Base-by-base conservation (phyloP, 345 rosid genomes). In the Trapa incisa region DNA sequence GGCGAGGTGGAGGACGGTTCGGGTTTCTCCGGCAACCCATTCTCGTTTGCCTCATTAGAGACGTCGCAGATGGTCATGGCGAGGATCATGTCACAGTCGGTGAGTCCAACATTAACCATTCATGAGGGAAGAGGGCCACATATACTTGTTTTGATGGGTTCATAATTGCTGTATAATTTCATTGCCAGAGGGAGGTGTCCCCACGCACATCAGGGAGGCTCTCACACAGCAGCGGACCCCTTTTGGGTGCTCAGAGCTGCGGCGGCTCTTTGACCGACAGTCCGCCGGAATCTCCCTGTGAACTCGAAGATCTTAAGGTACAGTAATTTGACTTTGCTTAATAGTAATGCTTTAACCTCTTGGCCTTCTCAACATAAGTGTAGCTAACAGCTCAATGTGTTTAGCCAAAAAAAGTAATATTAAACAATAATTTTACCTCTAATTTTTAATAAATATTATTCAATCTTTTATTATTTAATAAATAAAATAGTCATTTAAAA, bases 1-100 rank as follows among this genome's bases (percentile, higher is more conserved):
- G 89, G 77, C 2, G 96, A 87, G 48, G 13, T 76, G 0, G 97
- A 87, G 39, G 97, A 86, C 14, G 77, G 43, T 53, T 39, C 83
- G 45, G 67, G 80, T 0, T 89, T 85, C 77, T 83, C 94, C 37
- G 98, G 98, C 2, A 95, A 91, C 79, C 93, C 97, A 3, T 91
- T 88, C 81, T 86, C 96, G 3, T 95, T 95, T 32, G 99, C 96
- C 15, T 91, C 92, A 32, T 91, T 89, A 0, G 99, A 95, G 74
- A 95, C 99, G 52, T 95, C 96, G 41, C 99, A 86, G 81, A 89
- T 95, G 98, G 91, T 95, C 68, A 81, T 95, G 92, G 99, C 92
- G 14, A 84, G 99, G 62, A 95, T 95, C 82, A 80, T 95, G 92
- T 91, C 96, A 47, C 99, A 95, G 79, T 89, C 99, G 85, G 99